Evolutionary conservation across 345 rosid species (phyloP), one percentile per base, ranked within the genome.

Genomic region (Linum usitatissimum): DNA sequence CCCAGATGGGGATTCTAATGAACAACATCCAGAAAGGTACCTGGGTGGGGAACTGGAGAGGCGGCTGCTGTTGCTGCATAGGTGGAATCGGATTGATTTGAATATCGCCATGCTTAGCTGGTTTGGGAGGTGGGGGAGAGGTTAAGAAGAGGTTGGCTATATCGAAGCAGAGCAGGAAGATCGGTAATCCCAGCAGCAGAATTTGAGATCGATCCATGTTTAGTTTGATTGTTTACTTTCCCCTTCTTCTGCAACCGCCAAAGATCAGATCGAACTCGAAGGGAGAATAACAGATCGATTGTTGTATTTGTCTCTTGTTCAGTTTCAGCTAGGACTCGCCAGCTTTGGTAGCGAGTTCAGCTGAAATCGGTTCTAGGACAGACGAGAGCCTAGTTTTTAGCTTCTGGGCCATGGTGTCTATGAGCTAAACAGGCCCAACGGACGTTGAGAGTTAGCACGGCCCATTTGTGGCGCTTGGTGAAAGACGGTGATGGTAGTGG

Each of bases 161-260:
- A 21, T 77, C 78, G 3, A 73, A 54, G 40, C 51, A 71, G 20
- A 73, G 70, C 18, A 77, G 69, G 39, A 59, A 73, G 31, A 73
- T 30, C 6, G 78, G 78, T 30, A 77, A 45, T 5, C 72, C 75
- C 36, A 71, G 4, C 15, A 77, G 67, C 49, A 77, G 55, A 19
- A 77, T 1, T 54, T 70, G 72, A 5, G 71, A 56, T 68, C 66
- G 40, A 63, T 77, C 75, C 78, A 77, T 77, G 59, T 62, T 17
- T 40, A 23, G 38, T 7, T 34, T 34, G 38, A 34, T 34, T 34
- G 38, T 34, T 34, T 23, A 23, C 6, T 34, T 34, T 34, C 38
- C 38, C 17, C 51, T 45, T 10, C 51, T 15, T 10, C 51, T 45
- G 51, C 15, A 45, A 45, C 51, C 17, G 4, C 10, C 10, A 3